phyloP scores from a whole-genome alignment of 1,139 yeast genomes.

The Lodderomyces oxycetoniae region DNA sequence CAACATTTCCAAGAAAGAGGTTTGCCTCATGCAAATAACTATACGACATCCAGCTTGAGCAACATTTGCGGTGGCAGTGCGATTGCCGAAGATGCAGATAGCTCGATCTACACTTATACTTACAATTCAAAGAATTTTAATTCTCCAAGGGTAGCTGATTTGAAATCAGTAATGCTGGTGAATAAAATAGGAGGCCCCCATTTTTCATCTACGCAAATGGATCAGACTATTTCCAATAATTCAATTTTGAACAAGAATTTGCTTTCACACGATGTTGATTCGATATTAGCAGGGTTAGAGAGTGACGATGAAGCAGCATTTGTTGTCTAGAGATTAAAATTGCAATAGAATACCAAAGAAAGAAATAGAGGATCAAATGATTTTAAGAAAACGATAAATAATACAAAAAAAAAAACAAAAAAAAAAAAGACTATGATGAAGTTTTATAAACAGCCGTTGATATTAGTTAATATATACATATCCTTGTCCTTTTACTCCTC shows the following conservation, averaged over 20 bases:
- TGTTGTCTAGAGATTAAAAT: constrained; percentile 20
- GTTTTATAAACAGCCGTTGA: no score
- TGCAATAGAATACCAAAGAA: not conserved
- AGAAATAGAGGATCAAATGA: not conserved
- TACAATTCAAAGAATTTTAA: constrained; percentile 13
- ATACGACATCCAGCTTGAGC: constrained; percentile 7
- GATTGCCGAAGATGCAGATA: constrained; percentile 10
- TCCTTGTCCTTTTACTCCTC: no score
- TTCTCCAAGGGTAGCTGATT: constrained; percentile 44
- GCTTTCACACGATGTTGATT: constrained; percentile 29
- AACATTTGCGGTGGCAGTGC: constrained; percentile 7
- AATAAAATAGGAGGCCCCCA: constrained; percentile 2
- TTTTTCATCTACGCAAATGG: constrained; percentile 6
- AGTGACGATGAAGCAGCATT: constrained; percentile 35
- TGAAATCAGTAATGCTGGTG: constrained; percentile 34
- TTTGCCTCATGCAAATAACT: constrained; percentile 10
- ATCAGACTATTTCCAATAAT: constrained; percentile 17
- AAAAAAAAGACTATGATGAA: no score
- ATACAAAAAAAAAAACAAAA: no score
- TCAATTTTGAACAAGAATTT: constrained; percentile 34
- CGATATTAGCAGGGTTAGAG: constrained; percentile 35
- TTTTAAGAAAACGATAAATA: not conserved
- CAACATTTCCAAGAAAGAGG: constrained; percentile 14
- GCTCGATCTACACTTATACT: constrained; percentile 21
- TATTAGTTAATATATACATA: no score